Base-by-base conservation (phyloP, 148 eudicot genomes). In the Diospyros lotus region DNA sequence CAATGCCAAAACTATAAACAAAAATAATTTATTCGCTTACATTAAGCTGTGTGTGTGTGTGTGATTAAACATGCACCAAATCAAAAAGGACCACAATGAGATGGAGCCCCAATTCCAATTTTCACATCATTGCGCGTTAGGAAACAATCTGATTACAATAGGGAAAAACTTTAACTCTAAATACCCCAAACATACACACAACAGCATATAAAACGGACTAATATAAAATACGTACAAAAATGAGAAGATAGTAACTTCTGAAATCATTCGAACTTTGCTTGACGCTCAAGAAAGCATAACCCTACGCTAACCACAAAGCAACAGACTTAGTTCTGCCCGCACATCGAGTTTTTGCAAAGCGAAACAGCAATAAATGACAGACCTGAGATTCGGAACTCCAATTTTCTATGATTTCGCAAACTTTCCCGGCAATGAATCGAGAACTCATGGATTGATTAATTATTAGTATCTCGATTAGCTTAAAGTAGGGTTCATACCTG, bases 351-450 rank as follows among this genome's bases (percentile, higher is more conserved):
- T 13, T 64, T 13, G 67, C 67, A 11, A 5, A 41, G 46, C 67
- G 17, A 41, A 66, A 44, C 53, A 15, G n/a, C 2, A 18, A 6
- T 2, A 15, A 66, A 44, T 28, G 28, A n/a, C 3, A 13, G 3
- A 3, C 7, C 7, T 4, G 14, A 5, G 38, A 28, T 14, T 9
- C 5, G 6, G 45, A n/a, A 18, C 5, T 2, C 54, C 9, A 45
- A 10, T 2, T 46, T 66, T 13, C 17, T 9, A 18, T 48, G 41
- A 13, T 48, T 18, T 18, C 55, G 3, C 70, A 67, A 17, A 46
- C 17, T 48, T 67, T 67, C 53, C 55, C 70, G n/a, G 69, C 69
- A 66, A 66, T n/a, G 38, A 44, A 66, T 43, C 69, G n/a, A 66
- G 51, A 43, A 65, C 50, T 43, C 15, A 65, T 13, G 67, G 48